Conservation (phyloP, 129 eudicot species). For the Tagetes patula region DNA sequence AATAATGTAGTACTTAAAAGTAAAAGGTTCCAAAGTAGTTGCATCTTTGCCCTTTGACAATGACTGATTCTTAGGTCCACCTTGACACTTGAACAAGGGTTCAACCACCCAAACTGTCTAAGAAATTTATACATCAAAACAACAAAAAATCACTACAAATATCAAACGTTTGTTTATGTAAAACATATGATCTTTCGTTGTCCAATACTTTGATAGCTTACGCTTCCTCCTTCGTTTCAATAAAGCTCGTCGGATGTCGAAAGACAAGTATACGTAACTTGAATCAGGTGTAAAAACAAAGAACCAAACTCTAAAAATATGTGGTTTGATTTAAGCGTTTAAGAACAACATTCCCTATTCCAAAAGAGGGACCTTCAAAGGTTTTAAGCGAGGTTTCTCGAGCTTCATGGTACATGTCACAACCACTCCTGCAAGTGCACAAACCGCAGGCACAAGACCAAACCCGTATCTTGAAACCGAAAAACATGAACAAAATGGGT, state of each 20-base stretch:
- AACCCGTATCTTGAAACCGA: slow-evolving; percentile 67
- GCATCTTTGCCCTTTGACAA: neutral
- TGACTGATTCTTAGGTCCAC: neutral
- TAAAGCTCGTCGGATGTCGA: neutral
- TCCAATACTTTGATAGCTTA: neutral
- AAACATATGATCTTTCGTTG: neutral
- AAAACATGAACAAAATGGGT: slow-evolving; percentile 24
- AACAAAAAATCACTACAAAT: too few relatives aligned
- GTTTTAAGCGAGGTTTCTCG: slow-evolving; percentile 42
- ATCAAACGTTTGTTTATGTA: too few relatives aligned
- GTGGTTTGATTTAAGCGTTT: neutral
- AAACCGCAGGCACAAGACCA: slow-evolving; percentile 79
- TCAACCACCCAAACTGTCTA: neutral
- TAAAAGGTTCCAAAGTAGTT: neutral
- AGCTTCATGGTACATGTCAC: slow-evolving; percentile 76
- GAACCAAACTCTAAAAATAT: slow-evolving; percentile 7
- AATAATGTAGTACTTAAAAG: neutral
- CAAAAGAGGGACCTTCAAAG: slow-evolving; percentile 57
- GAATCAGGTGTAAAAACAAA: neutral
- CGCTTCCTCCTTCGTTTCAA: neutral
- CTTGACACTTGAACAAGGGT: neutral
- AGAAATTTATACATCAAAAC: neutral
- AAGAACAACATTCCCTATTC: slow-evolving; percentile 25
- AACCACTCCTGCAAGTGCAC: slow-evolving; percentile 57
- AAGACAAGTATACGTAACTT: neutral